These are phyloP conservation scores for Monotropa hypopitys DNA, from an alignment of 179 eudicot species.

Conservation along the genomic window DNA sequence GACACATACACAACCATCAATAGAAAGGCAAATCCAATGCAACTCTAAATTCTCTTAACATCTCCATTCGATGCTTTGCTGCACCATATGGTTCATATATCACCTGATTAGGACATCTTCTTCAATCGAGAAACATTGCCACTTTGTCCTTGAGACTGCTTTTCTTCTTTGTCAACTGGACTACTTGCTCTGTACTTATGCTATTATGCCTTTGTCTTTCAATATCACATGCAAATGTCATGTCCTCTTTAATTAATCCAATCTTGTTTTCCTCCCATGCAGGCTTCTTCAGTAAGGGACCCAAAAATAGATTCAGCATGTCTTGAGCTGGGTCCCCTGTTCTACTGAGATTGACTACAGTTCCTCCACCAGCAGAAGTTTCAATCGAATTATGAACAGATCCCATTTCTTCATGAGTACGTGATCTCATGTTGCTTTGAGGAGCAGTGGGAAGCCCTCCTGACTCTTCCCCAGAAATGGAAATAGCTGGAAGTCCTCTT, in stretches of 20 bases:
- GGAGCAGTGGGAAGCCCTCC: slow-evolving; percentile 9
- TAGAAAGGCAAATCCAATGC: background rate
- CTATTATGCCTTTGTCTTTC: slow-evolving; percentile 20
- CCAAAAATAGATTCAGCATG: slow-evolving; percentile 57
- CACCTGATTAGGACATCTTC: background rate
- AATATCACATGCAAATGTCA: slow-evolving; percentile 10
- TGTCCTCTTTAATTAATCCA: slow-evolving; percentile 20
- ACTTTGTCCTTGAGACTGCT: slow-evolving; percentile 50
- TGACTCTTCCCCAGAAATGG: slow-evolving; percentile 8
- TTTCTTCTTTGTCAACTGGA: slow-evolving; percentile 38
- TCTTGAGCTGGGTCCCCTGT: slow-evolving; percentile 44
- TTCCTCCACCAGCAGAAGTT: slow-evolving; percentile 15
- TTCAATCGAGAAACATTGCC: slow-evolving; percentile 37
- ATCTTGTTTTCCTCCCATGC: slow-evolving; percentile 17
- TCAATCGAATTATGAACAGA: slow-evolving; percentile 10
- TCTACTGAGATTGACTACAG: slow-evolving; percentile 7
- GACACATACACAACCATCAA: background rate
- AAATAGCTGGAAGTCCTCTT: slow-evolving; percentile 9
- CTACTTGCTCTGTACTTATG: slow-evolving; percentile 12
- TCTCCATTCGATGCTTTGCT: background rate
- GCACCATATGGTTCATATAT: background rate
- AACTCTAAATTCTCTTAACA: background rate
- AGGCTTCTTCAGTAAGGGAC: slow-evolving; percentile 36
- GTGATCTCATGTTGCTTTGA: slow-evolving; percentile 9
- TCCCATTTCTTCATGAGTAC: slow-evolving; percentile 12